These are phyloP conservation scores for Brassica hybrid DNA, from an alignment of 441 rosid genomes.

Conservation along the genomic window DNA sequence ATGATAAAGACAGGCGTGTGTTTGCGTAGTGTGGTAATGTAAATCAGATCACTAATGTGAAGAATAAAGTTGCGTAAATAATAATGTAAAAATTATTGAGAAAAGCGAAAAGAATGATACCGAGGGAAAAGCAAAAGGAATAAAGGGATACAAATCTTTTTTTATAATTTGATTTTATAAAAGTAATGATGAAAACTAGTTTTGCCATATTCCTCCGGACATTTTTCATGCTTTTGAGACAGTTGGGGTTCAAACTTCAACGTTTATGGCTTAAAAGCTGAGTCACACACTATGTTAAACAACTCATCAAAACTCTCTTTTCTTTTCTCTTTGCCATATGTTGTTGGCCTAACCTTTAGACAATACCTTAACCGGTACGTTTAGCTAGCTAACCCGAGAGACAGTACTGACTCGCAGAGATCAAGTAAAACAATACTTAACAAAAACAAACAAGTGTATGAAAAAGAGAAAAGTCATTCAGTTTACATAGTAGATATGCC, in stretches of 20 bases:
- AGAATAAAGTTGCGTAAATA: constrained; percentile 8
- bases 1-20: constrained; percentile 28
- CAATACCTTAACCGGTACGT: constrained; percentile 1
- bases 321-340: neutral
- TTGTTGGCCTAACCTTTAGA: neutral
- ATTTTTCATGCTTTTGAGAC: constrained; percentile 46
- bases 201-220: constrained; percentile 32
- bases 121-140: constrained; percentile 46
- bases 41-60: neutral
- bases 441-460: neutral
- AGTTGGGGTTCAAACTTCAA: constrained; percentile 39
- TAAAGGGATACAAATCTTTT: constrained; percentile 25
- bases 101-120: constrained; percentile 46
- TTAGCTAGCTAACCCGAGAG: neutral
- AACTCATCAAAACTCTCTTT: constrained; percentile 1
- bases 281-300: constrained; percentile 28
- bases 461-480: neutral
- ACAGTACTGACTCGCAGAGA: neutral
- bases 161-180: neutral
- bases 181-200: constrained; percentile 33
- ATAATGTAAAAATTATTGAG: constrained; percentile 61
- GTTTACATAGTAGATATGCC: neutral
- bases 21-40: constrained; percentile 28
- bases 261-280: constrained; percentile 35
- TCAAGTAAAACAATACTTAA: neutral